Conservation (phyloP, 2,329 filamentous ascomycete genomes). For the Furcasterigmium sp. region DNA sequence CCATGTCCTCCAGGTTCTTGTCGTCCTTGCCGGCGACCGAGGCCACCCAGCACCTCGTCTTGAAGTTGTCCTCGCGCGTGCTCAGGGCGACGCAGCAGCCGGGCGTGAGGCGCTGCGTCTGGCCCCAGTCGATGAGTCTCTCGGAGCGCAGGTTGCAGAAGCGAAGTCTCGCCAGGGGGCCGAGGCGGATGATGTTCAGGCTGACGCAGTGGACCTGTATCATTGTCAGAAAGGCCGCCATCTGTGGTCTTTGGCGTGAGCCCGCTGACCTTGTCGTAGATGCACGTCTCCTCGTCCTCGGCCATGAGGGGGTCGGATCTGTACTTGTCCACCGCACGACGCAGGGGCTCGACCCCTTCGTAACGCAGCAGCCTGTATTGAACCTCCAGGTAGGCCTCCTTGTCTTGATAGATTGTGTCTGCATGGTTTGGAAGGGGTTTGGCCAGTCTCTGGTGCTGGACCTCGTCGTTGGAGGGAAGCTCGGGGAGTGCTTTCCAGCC, state of each 20-base stretch:
- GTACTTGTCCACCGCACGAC: constrained; percentile 58
- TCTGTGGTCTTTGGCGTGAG: no score
- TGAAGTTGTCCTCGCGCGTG: constrained; percentile 54
- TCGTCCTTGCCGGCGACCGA: constrained; percentile 54
- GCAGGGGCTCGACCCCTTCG: constrained; percentile 65
- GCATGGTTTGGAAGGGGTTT: constrained; percentile 48
- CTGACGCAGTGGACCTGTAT: not conserved
- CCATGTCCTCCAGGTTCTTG: not conserved
- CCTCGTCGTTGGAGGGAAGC: constrained; percentile 47
- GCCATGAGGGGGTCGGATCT: constrained; percentile 43
- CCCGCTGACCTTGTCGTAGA: constrained; percentile 66
- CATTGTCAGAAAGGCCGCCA: no score
- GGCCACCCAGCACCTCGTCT: constrained; percentile 61
- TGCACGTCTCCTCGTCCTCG: constrained; percentile 52
- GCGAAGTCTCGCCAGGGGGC: constrained; percentile 60
- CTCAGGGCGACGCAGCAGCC: constrained; percentile 51
- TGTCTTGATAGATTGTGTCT: constrained; percentile 51
- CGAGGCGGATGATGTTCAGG: constrained; percentile 54
- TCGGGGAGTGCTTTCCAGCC: constrained; percentile 33
- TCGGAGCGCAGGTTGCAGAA: constrained; percentile 64
- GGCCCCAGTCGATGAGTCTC: constrained; percentile 61
- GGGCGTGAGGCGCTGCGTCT: constrained; percentile 44
- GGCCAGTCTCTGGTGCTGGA: constrained; percentile 29
- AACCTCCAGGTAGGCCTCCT: constrained; percentile 61
- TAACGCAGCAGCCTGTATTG: constrained; percentile 75